phyloP scores from a whole-genome alignment of 306 rosid species.

The Fragaria vesca region DNA sequence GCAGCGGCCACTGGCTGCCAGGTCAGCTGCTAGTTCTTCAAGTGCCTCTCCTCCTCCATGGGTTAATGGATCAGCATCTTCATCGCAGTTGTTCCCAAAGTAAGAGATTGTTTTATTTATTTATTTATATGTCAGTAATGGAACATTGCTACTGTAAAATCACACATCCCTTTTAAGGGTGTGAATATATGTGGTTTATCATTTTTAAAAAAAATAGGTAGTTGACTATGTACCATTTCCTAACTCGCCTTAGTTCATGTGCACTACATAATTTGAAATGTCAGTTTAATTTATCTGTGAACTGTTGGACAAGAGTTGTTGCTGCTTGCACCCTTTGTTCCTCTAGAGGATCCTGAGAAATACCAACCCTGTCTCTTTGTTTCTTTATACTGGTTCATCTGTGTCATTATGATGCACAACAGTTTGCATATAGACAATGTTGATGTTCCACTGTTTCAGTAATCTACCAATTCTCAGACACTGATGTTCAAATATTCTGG shows the following conservation, averaged over 20 bases:
- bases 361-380: not conserved
- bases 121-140: not conserved
- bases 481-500: not conserved
- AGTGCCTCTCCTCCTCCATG: slow-evolving; percentile 82
- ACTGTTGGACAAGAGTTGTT: not conserved
- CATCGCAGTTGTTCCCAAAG: slow-evolving; percentile 57
- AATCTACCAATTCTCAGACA: not conserved
- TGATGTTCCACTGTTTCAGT: not conserved
- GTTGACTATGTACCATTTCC: not conserved
- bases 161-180: not conserved
- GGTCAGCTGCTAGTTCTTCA: slow-evolving; percentile 67
- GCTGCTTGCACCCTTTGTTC: not conserved
- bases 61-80: slow-evolving; percentile 70
- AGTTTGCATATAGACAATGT: not conserved
- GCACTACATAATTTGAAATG: not conserved
- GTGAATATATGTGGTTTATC: not conserved
- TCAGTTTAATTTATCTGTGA: not conserved
- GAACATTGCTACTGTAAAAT: not conserved
- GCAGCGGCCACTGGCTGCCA: slow-evolving; percentile 82
- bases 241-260: not conserved
- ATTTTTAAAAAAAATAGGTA: not conserved
- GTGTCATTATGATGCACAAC: not conserved
- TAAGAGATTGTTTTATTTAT: slow-evolving; percentile 36
- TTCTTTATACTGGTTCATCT: not conserved
- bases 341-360: not conserved